A percentile compares a stretch with the other conserved stretches of the same genome.
These are phyloP conservation scores for Amphicarpaea edgeworthii DNA, from an alignment of 306 rosid genomes.

Conservation along the genomic window DNA sequence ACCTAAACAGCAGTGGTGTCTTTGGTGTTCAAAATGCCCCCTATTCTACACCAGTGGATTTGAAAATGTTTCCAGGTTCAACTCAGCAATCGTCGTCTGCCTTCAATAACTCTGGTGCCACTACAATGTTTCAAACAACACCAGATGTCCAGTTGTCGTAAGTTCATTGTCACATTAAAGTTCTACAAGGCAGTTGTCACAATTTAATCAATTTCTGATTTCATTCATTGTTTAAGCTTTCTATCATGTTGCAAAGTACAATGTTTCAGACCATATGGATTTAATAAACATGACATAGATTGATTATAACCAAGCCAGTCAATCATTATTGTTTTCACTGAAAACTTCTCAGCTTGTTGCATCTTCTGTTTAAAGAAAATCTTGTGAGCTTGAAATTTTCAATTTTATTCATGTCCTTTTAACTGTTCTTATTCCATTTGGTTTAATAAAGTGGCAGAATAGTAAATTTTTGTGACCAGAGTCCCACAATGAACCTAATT, in stretches of 20 bases:
- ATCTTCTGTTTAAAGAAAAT: constrained; percentile 33
- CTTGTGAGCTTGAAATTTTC: not conserved
- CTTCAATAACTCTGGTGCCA: constrained; percentile 43
- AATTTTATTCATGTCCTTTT: not conserved
- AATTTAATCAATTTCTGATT: constrained; percentile 35
- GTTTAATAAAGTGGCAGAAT: not conserved
- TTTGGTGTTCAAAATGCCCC: constrained; percentile 50
- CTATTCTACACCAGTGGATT: constrained; percentile 45
- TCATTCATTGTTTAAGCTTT: constrained; percentile 29
- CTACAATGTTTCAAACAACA: constrained; percentile 47
- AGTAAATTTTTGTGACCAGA: constrained; percentile 2
- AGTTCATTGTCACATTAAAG: constrained; percentile 46
- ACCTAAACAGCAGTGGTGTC: constrained; percentile 48
- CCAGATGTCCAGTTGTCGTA: constrained; percentile 58
- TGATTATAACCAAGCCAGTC: not conserved
- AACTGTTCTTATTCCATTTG: not conserved
- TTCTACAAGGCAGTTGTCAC: constrained; percentile 24
- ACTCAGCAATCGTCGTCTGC: constrained; percentile 44
- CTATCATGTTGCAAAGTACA: not conserved
- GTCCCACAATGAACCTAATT: not conserved
- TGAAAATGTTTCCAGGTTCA: constrained; percentile 49
- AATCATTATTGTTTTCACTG: constrained; percentile 21
- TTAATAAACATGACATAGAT: constrained; percentile 12
- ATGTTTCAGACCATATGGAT: constrained; percentile 7
- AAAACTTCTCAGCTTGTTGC: constrained; percentile 1